Conservation (phyloP, 306 rosid species). For the Vicia villosa region DNA sequence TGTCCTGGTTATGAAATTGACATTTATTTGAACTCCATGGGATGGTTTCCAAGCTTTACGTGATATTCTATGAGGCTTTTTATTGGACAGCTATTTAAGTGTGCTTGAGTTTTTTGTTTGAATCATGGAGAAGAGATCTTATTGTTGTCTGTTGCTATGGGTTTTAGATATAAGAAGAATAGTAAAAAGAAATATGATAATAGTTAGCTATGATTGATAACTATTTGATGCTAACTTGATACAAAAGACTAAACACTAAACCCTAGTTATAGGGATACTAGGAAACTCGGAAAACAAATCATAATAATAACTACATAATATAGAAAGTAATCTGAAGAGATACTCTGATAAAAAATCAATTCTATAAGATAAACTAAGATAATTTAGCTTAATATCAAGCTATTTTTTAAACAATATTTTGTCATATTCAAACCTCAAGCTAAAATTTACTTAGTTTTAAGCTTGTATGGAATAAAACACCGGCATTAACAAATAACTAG, state of each 20-base stretch:
- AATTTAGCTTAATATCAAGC: background rate
- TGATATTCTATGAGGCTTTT: conserved; percentile 5
- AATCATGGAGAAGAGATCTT: background rate
- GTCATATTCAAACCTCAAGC: background rate
- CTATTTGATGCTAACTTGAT: background rate
- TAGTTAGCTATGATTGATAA: background rate
- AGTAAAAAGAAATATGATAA: background rate
- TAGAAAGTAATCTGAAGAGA: background rate
- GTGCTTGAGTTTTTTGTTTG: conserved; percentile 24
- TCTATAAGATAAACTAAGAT: background rate
- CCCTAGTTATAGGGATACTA: background rate
- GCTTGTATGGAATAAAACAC: too few relatives aligned
- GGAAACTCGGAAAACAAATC: background rate
- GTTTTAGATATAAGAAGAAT: background rate
- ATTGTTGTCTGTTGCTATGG: background rate
- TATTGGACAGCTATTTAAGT: conserved; percentile 3
- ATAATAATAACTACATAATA: background rate
- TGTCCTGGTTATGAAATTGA: conserved; percentile 11
- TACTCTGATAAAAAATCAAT: background rate
- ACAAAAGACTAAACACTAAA: background rate
- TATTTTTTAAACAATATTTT: background rate
- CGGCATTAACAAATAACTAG: too few relatives aligned
- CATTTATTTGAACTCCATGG: conserved; percentile 17
- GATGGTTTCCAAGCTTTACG: conserved; percentile 24
- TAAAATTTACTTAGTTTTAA: background rate